Percentiles rank a stretch among this genome's conserved stretches.
phyloP scores from a whole-genome alignment of 164 flowering plant genomes.

The Macadamia integrifolia region DNA sequence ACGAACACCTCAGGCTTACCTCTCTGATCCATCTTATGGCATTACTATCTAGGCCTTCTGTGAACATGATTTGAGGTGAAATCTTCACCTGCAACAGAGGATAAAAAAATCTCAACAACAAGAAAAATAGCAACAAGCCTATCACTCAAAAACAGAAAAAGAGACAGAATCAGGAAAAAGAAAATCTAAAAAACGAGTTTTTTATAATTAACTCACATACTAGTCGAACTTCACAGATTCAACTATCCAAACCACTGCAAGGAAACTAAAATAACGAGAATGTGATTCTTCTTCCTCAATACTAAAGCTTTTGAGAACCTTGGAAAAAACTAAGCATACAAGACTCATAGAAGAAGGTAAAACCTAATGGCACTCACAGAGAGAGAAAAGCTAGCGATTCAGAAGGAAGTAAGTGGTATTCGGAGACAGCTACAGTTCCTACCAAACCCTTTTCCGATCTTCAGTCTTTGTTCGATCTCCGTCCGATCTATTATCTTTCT shows the following conservation, averaged over 20 bases:
- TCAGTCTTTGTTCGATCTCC: background rate
- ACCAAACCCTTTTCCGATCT: background rate
- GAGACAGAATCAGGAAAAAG: background rate
- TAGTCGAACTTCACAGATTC: background rate
- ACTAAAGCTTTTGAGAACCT: background rate
- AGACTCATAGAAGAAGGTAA: background rate
- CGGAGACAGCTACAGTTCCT: background rate
- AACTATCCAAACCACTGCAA: background rate
- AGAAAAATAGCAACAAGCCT: no score
- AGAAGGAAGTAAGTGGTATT: background rate
- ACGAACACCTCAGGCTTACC: conserved; percentile 19
- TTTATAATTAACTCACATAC: conserved; percentile 6
- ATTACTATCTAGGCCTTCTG: conserved; percentile 43
- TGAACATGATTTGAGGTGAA: conserved; percentile 28
- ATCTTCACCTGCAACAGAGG: conserved; percentile 12
- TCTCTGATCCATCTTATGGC: conserved; percentile 42
- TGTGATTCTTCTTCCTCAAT: background rate
- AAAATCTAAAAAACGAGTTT: background rate
- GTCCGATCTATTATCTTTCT: no score
- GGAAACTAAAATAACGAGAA: background rate
- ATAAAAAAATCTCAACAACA: background rate
- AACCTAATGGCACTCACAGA: background rate
- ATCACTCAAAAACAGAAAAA: no score
- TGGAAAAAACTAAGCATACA: background rate
- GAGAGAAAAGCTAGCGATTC: background rate